These are phyloP conservation scores for Prototheca cutis DNA, from an alignment of 163 green algal species.

Conservation along the genomic window DNA sequence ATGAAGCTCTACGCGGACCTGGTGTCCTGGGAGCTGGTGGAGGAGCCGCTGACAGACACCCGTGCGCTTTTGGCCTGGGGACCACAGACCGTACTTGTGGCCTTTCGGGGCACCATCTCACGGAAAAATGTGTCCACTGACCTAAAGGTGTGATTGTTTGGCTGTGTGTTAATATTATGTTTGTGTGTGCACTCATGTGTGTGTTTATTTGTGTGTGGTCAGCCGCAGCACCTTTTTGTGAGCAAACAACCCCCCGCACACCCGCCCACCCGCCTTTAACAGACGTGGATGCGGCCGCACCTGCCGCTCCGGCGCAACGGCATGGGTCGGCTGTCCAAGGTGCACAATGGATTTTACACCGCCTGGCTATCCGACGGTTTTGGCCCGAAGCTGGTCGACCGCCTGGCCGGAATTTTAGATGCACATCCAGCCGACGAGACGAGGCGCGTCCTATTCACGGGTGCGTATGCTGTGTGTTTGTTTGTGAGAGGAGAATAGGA, in stretches of 20 bases:
- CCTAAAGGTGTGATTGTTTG: conserved; percentile 6
- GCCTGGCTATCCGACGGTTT: not conserved
- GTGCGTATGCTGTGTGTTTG: not conserved
- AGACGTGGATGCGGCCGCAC: not conserved
- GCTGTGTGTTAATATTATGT: not conserved
- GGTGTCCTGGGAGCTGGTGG: not conserved
- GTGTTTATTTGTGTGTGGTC: not conserved
- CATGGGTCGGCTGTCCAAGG: not conserved
- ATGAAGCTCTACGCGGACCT: not conserved
- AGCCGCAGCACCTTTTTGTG: too few relatives aligned
- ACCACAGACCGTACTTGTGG: conserved; percentile 17
- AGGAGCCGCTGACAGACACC: not conserved
- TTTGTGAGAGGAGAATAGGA: too few relatives aligned
- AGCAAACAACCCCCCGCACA: not conserved
- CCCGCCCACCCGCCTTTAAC: not conserved
- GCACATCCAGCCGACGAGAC: not conserved
- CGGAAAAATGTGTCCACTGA: conserved; percentile 36
- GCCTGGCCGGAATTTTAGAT: not conserved
- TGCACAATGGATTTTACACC: conserved; percentile 1
- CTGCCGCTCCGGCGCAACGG: not conserved
- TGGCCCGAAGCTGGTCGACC: not conserved
- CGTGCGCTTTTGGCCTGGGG: conserved; percentile 31
- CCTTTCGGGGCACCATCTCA: conserved; percentile 39
- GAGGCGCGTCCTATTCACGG: not conserved
- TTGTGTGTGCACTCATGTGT: not conserved